Evolutionary conservation across 495 filamentous ascomycete species (phyloP).

Genomic region (Podospora pseudopauciseta): DNA sequence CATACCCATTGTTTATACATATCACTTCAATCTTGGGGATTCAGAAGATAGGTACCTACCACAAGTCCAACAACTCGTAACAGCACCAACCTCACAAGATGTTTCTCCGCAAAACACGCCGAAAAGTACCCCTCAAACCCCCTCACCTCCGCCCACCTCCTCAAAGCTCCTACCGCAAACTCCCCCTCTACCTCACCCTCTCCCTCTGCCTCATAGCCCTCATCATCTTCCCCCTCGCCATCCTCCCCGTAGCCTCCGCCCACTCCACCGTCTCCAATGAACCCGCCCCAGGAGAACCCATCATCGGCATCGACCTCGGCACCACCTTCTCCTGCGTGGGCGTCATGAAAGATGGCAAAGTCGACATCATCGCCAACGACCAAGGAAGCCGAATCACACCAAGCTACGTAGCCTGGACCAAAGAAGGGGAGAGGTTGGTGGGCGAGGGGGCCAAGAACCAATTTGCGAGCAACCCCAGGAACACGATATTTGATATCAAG

Average conservation of each 20-base stretch:
- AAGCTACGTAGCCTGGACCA: constrained; percentile 93
- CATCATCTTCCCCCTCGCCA: constrained; percentile 64
- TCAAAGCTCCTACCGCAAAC: neutral
- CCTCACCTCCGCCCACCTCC: neutral
- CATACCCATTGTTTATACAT: neutral
- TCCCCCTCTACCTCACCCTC: constrained; percentile 27
- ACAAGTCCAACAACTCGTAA: neutral
- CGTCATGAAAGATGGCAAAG: constrained; percentile 92
- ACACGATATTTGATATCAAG: constrained; percentile 99
- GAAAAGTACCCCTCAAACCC: neutral
- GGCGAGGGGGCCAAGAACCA: constrained; percentile 98
- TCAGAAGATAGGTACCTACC: no score
- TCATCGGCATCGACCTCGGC: constrained; percentile 96
- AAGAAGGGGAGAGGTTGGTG: constrained; percentile 61
- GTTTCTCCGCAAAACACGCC: neutral
- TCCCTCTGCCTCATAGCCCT: constrained; percentile 73
- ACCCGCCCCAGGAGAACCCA: constrained; percentile 35
- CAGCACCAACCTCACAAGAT: neutral
- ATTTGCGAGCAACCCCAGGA: constrained; percentile 94
- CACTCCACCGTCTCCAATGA: constrained; percentile 63
- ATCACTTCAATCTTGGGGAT: no score
- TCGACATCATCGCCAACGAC: constrained; percentile 89
- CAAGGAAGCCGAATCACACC: constrained; percentile 95
- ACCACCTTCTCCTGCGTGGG: constrained; percentile 97
- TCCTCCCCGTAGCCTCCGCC: constrained; percentile 66